Base-by-base conservation (phyloP, 345 rosid species). In the Syzygium aqueum region DNA sequence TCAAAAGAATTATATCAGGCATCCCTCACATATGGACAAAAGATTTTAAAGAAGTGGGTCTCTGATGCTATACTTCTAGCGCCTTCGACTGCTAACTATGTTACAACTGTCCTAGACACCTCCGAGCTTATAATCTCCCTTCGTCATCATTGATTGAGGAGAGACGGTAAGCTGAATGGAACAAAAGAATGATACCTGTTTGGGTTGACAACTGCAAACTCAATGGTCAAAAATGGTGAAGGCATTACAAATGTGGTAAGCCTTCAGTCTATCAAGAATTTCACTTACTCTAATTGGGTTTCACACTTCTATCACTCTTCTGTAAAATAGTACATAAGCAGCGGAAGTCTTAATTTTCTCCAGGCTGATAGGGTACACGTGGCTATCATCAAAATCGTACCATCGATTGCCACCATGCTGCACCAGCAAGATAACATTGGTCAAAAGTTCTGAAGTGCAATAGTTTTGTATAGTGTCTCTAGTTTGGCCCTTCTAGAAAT, bases 381-480 rank as follows among this genome's bases (percentile, higher is more conserved):
- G 95, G 89, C 97, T 96, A 91, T 97, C 99, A 83, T 96, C 99
- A 54, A 98, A 98, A 89, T 96, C 97, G 28, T 94, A 96, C 99
- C 99, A 98, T 88, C 87, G 92, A 87, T 94, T 96, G 85, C 95
- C 95, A 85, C 99, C 99, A 85, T 95, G 98, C 99, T 98, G 89
- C 91, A 91, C 67, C 63, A 90, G 56, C 56, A 84, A 40, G 88
- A 56, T 85, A 52, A 86, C 84, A 28, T 22, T 5, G 14, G 23
- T 56, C 77, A 85, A 27, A 84, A 51, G n/a, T 85, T 65, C 33
- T 51, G 37, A 61, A 54, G 49, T 33, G 25, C n/a, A 73, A 73
- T 43, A 37, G 49, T 37, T 37, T 73, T 73, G 49, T 73, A 73
- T 37, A 19, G 82, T 73, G 49, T 73, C 82, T 73, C 73, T 61